phyloP scores from a whole-genome alignment of 1,284 basidiomycete species.

The Afroboletus lepidellus region DNA sequence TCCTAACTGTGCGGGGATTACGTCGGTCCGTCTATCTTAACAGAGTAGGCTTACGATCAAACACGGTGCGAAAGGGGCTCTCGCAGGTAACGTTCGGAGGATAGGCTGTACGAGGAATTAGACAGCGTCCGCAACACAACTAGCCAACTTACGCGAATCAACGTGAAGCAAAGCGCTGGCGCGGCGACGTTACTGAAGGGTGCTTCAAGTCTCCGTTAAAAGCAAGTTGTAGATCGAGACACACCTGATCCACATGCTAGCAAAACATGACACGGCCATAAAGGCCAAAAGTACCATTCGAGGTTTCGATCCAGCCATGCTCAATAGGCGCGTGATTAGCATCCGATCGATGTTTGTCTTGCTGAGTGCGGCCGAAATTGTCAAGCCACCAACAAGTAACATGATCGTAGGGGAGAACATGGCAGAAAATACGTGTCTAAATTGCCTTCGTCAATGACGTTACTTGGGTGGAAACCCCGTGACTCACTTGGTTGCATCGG shows the following conservation, averaged over 20 bases:
- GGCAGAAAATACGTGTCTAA: conserved; percentile 70
- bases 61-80: conserved; percentile 86
- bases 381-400: conserved; percentile 97
- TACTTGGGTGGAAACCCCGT: not conserved
- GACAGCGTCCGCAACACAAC: not conserved
- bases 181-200: conserved; percentile 89
- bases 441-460: conserved; percentile 1
- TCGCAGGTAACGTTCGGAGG: conserved; percentile 86
- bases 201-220: conserved; percentile 5
- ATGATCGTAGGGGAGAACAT: conserved; percentile 95
- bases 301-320: conserved; percentile 86
- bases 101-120: conserved; percentile 67
- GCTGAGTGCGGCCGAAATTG: conserved; percentile 93
- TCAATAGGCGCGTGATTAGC: conserved; percentile 89
- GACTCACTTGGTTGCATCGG: conserved; percentile 80
- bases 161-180: conserved; percentile 95
- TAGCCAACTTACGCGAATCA: conserved; percentile 72
- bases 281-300: conserved; percentile 88
- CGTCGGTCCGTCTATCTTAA: conserved; percentile 4
- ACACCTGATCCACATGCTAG: conserved; percentile 98
- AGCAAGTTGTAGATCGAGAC: conserved; percentile 30
- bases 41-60: conserved; percentile 67
- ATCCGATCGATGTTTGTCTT: conserved; percentile 98
- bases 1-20: conserved; percentile 63
- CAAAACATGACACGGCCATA: conserved; percentile 97